Conservation (phyloP, 2,329 filamentous ascomycete species). For the Sporothrix protearum region DNA sequence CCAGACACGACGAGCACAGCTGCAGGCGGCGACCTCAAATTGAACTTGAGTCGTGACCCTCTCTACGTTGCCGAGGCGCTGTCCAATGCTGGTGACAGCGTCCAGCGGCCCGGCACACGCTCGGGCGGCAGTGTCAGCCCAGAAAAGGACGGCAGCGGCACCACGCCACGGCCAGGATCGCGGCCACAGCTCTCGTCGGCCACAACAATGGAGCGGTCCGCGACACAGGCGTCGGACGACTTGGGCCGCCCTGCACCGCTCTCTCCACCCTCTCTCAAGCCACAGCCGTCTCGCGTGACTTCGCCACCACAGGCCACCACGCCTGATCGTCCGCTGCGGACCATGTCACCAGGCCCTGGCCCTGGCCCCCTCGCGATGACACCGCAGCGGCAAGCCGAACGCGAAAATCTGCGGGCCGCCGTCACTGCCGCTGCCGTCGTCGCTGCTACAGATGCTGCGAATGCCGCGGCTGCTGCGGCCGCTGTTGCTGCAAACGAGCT, state of each 20-base stretch:
- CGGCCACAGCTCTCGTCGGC: not conserved
- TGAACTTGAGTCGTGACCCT: constrained; percentile 13
- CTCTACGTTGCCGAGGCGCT: constrained; percentile 7
- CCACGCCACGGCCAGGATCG: not conserved
- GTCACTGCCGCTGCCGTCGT: constrained; percentile 5
- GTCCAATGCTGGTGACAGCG: constrained; percentile 16
- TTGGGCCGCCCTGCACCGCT: constrained; percentile 3
- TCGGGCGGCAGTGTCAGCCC: constrained; percentile 20
- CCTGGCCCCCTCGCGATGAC: constrained; percentile 30
- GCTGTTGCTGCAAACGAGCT: not conserved
- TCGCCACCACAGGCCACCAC: not conserved
- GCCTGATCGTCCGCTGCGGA: not conserved
- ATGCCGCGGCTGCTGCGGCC: not conserved
- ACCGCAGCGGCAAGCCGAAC: constrained; percentile 11
- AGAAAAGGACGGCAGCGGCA: constrained; percentile 2
- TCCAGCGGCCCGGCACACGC: not conserved
- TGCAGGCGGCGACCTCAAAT: constrained; percentile 17
- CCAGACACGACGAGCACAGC: not conserved
- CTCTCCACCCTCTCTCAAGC: not conserved
- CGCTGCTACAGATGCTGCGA: not conserved
- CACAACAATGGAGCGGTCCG: not conserved
- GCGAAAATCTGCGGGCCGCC: constrained; percentile 23
- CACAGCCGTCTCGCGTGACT: constrained; percentile 10
- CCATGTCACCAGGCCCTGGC: not conserved
- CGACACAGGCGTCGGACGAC: constrained; percentile 15